A percentile compares a stretch with the other conserved stretches of the same genome.
Conservation (phyloP, 129 eudicot genomes). For the Pseudognaphalium luteoalbum region DNA sequence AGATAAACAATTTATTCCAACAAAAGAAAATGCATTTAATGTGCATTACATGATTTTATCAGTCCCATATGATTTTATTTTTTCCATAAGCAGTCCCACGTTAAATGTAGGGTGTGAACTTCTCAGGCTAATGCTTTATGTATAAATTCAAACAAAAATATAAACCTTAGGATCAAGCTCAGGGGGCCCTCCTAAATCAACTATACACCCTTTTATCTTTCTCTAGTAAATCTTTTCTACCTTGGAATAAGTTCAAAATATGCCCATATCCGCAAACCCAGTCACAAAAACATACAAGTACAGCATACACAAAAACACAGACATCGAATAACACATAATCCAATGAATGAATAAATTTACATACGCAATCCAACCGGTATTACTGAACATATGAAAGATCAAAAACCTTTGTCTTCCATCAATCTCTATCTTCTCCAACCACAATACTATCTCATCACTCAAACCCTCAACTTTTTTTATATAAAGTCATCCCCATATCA, state of each 20-base stretch:
- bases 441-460: conserved; percentile 47
- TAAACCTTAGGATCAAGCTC: conserved; percentile 74
- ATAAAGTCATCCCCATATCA: conserved; percentile 66
- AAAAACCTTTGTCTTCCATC: conserved; percentile 63
- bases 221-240: conserved; percentile 54
- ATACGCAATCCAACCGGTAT: conserved; percentile 95
- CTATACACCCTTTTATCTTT: conserved; percentile 80
- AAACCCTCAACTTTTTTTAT: conserved; percentile 45
- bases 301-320: background rate
- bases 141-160: no score
- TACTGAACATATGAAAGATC: conserved; percentile 88
- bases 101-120: no score
- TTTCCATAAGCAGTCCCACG: no score
- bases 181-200: conserved; percentile 87
- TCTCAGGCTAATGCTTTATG: no score
- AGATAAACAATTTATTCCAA: background rate
- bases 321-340: background rate
- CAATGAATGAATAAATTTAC: conserved; percentile 35
- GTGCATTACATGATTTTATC: no score
- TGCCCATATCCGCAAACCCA: conserved; percentile 62
- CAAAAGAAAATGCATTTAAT: no score
- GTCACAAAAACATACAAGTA: conserved; percentile 9
- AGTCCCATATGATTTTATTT: no score
- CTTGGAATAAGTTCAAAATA: conserved; percentile 61
- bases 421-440: conserved; percentile 55